Evolutionary conservation across 768 basidiomycete species (phyloP).

Genomic region (Rhodocollybia butyracea): DNA sequence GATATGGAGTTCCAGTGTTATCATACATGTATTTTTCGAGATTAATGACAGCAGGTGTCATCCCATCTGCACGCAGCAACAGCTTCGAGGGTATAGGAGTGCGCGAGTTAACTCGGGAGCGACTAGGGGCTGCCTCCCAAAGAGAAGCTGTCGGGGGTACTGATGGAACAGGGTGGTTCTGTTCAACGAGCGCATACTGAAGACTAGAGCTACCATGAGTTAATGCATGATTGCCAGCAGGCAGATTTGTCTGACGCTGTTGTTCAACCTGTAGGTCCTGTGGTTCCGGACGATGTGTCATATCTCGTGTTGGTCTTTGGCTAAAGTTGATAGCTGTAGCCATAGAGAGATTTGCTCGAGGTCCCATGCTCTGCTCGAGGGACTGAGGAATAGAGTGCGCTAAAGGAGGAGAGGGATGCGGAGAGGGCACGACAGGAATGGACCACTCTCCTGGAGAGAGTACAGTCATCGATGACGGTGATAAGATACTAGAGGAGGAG

Average conservation of each 20-base stretch:
- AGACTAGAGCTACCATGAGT: too few relatives aligned
- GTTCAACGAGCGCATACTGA: too few relatives aligned
- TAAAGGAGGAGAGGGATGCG: neutral
- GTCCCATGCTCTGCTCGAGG: neutral
- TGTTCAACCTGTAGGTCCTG: neutral
- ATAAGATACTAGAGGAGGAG: slow-evolving; percentile 38
- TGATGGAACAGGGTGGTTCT: neutral
- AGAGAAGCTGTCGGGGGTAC: neutral
- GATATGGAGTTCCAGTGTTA: neutral
- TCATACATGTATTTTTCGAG: neutral
- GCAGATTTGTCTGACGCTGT: neutral
- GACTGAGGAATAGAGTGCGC: neutral
- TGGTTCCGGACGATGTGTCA: neutral
- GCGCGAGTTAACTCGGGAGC: neutral
- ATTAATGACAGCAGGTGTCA: neutral
- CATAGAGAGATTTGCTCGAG: neutral
- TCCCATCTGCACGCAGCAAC: neutral
- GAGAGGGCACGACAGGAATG: neutral
- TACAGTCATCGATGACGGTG: neutral
- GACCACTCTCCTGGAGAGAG: neutral
- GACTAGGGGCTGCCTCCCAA: neutral
- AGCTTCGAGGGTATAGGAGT: neutral
- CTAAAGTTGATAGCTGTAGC: neutral
- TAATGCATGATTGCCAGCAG: too few relatives aligned
- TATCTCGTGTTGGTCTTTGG: neutral